Base-by-base conservation (phyloP, 306 rosid genomes). In the Casuarina glauca region DNA sequence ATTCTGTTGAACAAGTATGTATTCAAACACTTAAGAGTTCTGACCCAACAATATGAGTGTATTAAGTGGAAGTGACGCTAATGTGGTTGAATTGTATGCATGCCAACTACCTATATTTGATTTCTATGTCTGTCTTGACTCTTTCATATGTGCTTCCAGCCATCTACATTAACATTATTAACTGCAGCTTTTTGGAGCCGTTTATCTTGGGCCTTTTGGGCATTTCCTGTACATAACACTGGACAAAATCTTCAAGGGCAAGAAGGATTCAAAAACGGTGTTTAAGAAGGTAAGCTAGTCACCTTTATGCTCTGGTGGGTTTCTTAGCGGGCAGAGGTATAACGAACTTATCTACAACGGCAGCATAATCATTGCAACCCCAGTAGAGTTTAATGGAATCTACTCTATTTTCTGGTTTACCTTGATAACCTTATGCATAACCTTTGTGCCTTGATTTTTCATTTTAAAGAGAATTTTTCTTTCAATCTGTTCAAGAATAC, bases 131-230 rank as follows among this genome's bases (percentile, higher is more conserved):
- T 45, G 50, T n/a, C 9, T 5, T 61, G 19, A 32, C 8, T 36
- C 1, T 51, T 74, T 48, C 5, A n/a, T 58, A 19, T 49, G 35
- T 15, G 41, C 58, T 72, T 71, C 46, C 35, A 50, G 52, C 57
- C 4, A 41, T 64, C 9, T 7, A 41, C 42, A 35, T 67, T 64
- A 44, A 54, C 48, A 43, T 74, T 3, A 50, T 60, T 79, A 42
- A 26, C 75, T 84, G 91, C 90, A 95, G 99, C 66, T 95, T 79
- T 83, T 89, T 63, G 99, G 97, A 84, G 97, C 91, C 26, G 93
- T 83, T 78, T 95, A 92, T 88, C 89, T 91, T 80, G 99, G 99
- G 86, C 99, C 99, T 32, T 89, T 91, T 79, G 96, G 97, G 61
- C 99, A 91, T 87, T 93, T n/a, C 85, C 82, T 85, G 77, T 92